Percentiles rank a stretch among this genome's conserved stretches.
Conservation (phyloP, 225 moss, liverwort and hornwort genomes). For the Takakia lepidozioides region DNA sequence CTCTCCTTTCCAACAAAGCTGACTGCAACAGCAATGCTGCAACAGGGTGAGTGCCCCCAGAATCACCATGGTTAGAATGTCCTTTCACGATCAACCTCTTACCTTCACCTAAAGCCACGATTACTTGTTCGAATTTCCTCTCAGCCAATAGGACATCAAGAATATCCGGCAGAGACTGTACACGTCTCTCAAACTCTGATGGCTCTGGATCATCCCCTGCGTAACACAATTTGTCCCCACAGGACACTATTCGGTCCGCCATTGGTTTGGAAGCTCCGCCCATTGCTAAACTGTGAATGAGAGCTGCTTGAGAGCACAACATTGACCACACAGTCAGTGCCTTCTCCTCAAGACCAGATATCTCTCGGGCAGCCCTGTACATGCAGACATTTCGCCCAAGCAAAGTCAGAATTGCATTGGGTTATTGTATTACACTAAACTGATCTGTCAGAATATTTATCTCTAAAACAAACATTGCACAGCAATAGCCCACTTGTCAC, state of each 20-base stretch:
- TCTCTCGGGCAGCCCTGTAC: conserved; percentile 77
- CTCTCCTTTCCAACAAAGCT: conserved; percentile 70
- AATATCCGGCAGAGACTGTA: conserved; percentile 70
- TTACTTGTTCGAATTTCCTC: conserved; percentile 72
- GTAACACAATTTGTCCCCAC: conserved; percentile 24
- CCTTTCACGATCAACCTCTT: conserved; percentile 65
- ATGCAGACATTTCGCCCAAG: background rate
- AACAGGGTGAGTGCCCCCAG: conserved; percentile 28
- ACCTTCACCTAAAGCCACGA: conserved; percentile 72
- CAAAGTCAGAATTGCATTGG: too few relatives aligned
- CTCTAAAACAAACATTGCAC: too few relatives aligned
- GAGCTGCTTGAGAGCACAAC: conserved; percentile 67
- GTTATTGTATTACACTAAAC: too few relatives aligned
- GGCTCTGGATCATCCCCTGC: conserved; percentile 40
- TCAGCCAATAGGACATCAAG: conserved; percentile 88
- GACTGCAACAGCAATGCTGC: conserved; percentile 52
- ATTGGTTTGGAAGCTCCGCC: conserved; percentile 55
- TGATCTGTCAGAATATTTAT: too few relatives aligned
- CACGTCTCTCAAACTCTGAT: conserved; percentile 63
- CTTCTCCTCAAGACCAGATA: conserved; percentile 91
- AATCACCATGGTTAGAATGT: conserved; percentile 31
- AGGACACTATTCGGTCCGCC: conserved; percentile 21
- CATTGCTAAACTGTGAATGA: conserved; percentile 76
- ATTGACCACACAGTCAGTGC: conserved; percentile 82
- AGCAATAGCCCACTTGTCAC: too few relatives aligned